These are phyloP conservation scores for Andrographis paniculata DNA, from an alignment of 305 asterid genomes.

Conservation along the genomic window DNA sequence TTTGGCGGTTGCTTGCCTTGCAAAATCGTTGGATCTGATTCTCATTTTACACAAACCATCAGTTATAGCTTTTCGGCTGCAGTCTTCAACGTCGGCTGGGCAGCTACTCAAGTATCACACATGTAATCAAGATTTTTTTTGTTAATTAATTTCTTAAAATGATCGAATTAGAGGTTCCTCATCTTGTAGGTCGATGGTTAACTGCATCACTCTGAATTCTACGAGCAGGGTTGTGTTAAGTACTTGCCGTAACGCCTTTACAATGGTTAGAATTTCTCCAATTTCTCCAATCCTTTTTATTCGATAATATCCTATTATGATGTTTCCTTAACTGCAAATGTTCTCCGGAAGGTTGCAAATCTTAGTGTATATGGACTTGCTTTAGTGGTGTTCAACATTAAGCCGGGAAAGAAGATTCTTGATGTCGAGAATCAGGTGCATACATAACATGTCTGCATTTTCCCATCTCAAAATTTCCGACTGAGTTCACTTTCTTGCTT, in stretches of 20 bases:
- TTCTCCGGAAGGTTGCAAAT: slow-evolving; percentile 57
- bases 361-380: slow-evolving; percentile 80
- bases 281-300: slow-evolving; percentile 4
- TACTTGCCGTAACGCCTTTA: slow-evolving; percentile 87
- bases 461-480: too few relatives aligned
- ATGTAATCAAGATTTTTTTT: slow-evolving; percentile 46
- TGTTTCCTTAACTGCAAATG: slow-evolving; percentile 15
- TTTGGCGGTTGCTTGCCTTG: slow-evolving; percentile 94
- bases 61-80: slow-evolving; percentile 79
- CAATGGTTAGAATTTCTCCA: slow-evolving; percentile 53
- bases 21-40: slow-evolving; percentile 58
- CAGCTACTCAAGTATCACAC: slow-evolving; percentile 95
- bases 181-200: slow-evolving; percentile 91
- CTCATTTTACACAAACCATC: slow-evolving; percentile 45
- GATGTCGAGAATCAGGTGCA: slow-evolving; percentile 67
- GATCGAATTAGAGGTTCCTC: too few relatives aligned
- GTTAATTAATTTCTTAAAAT: too few relatives aligned
- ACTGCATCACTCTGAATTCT: slow-evolving; percentile 87
- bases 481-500: slow-evolving; percentile 11
- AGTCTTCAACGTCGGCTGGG: slow-evolving; percentile 86
- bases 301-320: not conserved
- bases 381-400: slow-evolving; percentile 47
- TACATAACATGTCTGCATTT: not conserved
- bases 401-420: slow-evolving; percentile 29
- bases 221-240: slow-evolving; percentile 82